Evolutionary conservation across 176 grass and related monocot species (phyloP), one percentile per base, ranked within the genome.

Genomic region (Ensete ventricosum): DNA sequence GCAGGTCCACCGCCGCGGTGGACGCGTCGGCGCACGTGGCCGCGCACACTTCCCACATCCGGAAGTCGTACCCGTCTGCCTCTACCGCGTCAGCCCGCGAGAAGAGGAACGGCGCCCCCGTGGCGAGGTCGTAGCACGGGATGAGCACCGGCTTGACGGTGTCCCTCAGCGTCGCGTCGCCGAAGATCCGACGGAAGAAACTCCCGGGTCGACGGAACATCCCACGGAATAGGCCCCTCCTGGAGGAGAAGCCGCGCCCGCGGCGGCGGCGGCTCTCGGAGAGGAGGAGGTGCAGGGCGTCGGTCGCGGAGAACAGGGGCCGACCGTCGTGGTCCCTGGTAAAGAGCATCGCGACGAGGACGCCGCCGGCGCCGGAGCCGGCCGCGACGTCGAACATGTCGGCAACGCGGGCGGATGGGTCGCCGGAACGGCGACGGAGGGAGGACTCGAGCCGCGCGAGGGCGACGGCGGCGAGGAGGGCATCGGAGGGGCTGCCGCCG

Each of bases 341-440:
- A 17, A 93, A 88, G 21, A 99, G 82, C 91, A 99, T 91, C n/a
- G 88, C 83, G 11, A 86, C 88, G 0, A 99, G 91, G 20, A 99
- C 90, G 51, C 95, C 95, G 16, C 95, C 95, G 14, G 88, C 91
- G 55, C 95, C 91, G 0, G 95, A 99, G 8, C 95, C 95, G 0
- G 91, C 88, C 0, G 85, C 88, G 9, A 99, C 88, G 82, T 99
- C 95, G 62, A 99, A 99, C 72, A 91, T 91, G 78, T 99, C 91
- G 0, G 88, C 84, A 3, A 99, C 85, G 43, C 88, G 72, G 2
- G 81, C 88, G 1, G 67, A 77, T 0, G 81, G 73, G 54, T 99
- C 88, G 0, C 90, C 86, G 0, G 88, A 85, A 14, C 84, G 88
- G 14, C 73, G 77, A 11, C 84, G 88, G 68, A 99, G 76, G 0